Evolutionary conservation across 2,329 filamentous ascomycete species (phyloP).

Genomic region (Penicillium italicum): DNA sequence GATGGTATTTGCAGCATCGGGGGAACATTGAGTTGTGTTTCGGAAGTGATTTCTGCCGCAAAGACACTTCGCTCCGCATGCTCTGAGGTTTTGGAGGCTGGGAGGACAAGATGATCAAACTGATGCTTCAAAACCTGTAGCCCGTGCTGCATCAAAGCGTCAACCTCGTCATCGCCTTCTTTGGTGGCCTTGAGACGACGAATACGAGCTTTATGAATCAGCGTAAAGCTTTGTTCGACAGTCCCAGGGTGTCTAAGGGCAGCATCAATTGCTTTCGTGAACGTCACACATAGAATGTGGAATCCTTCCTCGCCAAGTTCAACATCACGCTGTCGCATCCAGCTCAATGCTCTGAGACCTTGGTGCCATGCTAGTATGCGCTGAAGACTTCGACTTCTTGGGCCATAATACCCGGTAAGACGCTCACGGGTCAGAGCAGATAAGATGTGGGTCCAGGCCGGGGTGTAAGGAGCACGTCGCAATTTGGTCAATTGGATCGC

Average conservation of each 20-base stretch:
- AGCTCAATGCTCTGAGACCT: conserved; percentile 28
- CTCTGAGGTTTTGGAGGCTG: conserved; percentile 21
- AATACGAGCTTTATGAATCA: conserved; percentile 21
- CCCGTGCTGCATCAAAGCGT: conserved; percentile 32
- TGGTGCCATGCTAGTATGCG: conserved; percentile 41
- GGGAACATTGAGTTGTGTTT: conserved; percentile 26
- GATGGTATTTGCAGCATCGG: conserved; percentile 35
- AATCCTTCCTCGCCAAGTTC: conserved; percentile 34
- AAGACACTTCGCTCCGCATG: conserved; percentile 21
- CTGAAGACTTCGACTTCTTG: conserved; percentile 26
- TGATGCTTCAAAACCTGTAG: conserved; percentile 33
- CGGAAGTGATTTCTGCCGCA: conserved; percentile 6
- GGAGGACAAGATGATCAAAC: conserved; percentile 37
- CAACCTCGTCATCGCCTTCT: conserved; percentile 18
- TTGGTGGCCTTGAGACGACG: neutral
- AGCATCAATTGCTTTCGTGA: conserved; percentile 35
- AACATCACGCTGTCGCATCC: conserved; percentile 34
- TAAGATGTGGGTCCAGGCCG: conserved; percentile 40
- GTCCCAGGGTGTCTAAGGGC: conserved; percentile 27
- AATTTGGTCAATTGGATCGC: conserved; percentile 36
- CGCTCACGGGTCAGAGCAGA: conserved; percentile 28
- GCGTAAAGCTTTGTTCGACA: conserved; percentile 25
- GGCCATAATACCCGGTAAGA: conserved; percentile 16
- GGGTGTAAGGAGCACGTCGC: conserved; percentile 28
- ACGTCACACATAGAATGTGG: conserved; percentile 34